These are phyloP conservation scores for Ettlia oleoabundans DNA, from an alignment of 139 green algal species.

Conservation along the genomic window DNA sequence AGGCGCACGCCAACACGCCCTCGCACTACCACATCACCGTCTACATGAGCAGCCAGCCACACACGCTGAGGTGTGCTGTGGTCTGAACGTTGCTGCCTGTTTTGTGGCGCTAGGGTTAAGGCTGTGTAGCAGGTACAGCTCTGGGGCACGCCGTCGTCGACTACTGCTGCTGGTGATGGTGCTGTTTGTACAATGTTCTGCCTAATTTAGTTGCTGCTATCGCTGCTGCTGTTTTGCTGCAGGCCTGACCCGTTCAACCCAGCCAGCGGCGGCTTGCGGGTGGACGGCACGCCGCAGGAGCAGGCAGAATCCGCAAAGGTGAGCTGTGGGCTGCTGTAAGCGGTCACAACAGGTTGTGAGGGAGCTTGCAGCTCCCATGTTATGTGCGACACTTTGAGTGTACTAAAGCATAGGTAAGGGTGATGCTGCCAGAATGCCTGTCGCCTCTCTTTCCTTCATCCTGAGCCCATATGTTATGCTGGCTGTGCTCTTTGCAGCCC, in stretches of 20 bases:
- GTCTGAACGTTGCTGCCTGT: neutral
- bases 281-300: neutral
- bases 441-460: too few species aligned
- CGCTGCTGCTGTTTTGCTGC: neutral
- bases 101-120: neutral
- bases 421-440: too few species aligned
- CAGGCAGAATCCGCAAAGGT: constrained; percentile 9
- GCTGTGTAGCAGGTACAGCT: too few species aligned
- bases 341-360: neutral
- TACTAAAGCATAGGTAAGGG: too few species aligned
- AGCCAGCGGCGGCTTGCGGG: constrained; percentile 4
- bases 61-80: constrained; percentile 26
- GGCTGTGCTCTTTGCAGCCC: neutral
- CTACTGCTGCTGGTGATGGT: too few species aligned
- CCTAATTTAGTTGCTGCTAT: too few species aligned
- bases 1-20: constrained; percentile 41
- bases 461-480: too few species aligned
- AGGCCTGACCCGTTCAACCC: constrained; percentile 41
- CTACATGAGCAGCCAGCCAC: constrained; percentile 51
- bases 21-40: constrained; percentile 58
- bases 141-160: too few species aligned
- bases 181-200: too few species aligned
- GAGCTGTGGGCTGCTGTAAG: neutral
- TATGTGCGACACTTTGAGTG: too few species aligned
- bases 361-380: too few species aligned